Conservation (phyloP, 2,329 filamentous ascomycete species). For the Nemania serpens region DNA sequence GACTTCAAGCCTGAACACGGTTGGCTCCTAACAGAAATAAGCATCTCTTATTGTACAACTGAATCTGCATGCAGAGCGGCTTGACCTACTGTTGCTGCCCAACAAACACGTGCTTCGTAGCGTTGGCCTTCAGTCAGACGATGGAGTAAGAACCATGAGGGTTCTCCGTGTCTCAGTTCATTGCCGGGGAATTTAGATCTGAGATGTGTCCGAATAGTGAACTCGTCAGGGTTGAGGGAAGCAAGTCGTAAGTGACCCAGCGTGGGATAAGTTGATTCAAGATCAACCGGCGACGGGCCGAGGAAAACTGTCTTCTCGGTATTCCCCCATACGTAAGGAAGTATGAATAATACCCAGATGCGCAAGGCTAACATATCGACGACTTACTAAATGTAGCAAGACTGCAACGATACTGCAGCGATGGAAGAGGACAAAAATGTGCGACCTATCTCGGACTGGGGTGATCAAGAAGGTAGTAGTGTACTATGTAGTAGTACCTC, state of each 20-base stretch:
- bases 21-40: slow-evolving; percentile 72
- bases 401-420: slow-evolving; percentile 6
- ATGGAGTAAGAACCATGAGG: slow-evolving; percentile 81
- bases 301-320: slow-evolving; percentile 91
- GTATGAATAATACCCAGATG: slow-evolving; percentile 21
- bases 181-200: slow-evolving; percentile 69
- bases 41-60: slow-evolving; percentile 18
- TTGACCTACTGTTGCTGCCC: slow-evolving; percentile 81
- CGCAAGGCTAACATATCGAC: slow-evolving; percentile 30
- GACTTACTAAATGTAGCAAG: slow-evolving; percentile 9
- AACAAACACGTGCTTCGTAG: slow-evolving; percentile 93
- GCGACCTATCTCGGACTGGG: not conserved
- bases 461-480: too few relatives aligned
- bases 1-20: slow-evolving; percentile 72
- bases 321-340: slow-evolving; percentile 62
- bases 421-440: slow-evolving; percentile 8
- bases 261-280: slow-evolving; percentile 60
- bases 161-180: slow-evolving; percentile 57
- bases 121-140: slow-evolving; percentile 70
- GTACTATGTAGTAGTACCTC: not conserved
- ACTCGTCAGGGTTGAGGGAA: slow-evolving; percentile 62
- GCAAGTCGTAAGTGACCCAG: slow-evolving; percentile 67
- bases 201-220: slow-evolving; percentile 66
- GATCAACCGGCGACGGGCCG: slow-evolving; percentile 63
- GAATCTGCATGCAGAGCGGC: slow-evolving; percentile 22